Evolutionary conservation across 768 basidiomycete species (phyloP).

Genomic region (Royoungia palumana): DNA sequence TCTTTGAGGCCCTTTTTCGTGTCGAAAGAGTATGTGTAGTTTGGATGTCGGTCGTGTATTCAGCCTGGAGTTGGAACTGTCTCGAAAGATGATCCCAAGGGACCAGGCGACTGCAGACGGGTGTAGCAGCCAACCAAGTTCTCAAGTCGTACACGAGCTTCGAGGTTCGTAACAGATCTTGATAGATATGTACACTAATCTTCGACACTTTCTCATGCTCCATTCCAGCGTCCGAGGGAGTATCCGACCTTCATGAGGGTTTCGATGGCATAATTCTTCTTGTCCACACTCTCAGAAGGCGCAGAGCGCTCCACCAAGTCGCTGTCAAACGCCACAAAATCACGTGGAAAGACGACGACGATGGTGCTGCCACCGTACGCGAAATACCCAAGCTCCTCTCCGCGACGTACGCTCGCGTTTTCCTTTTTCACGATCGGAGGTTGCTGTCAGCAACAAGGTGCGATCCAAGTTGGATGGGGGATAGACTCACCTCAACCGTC

Average conservation of each 20-base stretch:
- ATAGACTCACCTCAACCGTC: slow-evolving; percentile 39
- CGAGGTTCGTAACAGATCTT: no score
- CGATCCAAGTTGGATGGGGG: neutral
- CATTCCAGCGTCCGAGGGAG: slow-evolving; percentile 27
- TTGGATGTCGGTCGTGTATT: no score
- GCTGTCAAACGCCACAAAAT: slow-evolving; percentile 53
- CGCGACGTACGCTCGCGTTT: slow-evolving; percentile 52
- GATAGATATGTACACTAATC: neutral
- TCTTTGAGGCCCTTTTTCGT: no score
- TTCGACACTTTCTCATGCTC: slow-evolving; percentile 1
- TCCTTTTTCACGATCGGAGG: slow-evolving; percentile 19
- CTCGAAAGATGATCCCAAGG: no score
- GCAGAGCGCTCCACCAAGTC: slow-evolving; percentile 59
- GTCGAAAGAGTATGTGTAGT: no score
- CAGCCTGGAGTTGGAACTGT: no score
- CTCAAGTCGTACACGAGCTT: neutral
- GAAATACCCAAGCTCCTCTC: slow-evolving; percentile 65
- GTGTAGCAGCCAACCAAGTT: neutral
- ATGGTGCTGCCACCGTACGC: slow-evolving; percentile 79
- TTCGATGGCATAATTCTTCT: slow-evolving; percentile 46
- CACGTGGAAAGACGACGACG: slow-evolving; percentile 56
- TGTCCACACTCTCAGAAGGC: neutral
- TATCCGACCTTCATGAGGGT: slow-evolving; percentile 54
- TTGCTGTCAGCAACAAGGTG: no score
- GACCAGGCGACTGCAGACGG: no score